Conservation (phyloP, 495 filamentous ascomycete genomes). For the Aspergillus panamensis region DNA sequence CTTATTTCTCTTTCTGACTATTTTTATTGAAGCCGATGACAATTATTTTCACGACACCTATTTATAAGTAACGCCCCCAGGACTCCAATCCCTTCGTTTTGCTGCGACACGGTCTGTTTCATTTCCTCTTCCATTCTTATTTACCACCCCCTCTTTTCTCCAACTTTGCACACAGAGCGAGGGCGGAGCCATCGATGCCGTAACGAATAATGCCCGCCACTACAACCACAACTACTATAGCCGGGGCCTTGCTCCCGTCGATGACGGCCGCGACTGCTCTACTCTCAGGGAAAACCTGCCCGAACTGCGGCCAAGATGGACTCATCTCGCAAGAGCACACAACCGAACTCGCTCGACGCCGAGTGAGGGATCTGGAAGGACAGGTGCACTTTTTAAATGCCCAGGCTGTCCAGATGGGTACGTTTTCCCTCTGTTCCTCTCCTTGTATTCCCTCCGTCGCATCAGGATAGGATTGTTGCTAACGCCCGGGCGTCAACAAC, state of each 20-base stretch:
- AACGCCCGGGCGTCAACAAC: conserved; percentile 9
- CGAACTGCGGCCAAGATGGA: conserved; percentile 46
- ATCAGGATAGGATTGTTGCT: conserved; percentile 1
- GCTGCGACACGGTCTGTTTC: conserved; percentile 15
- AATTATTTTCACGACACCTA: background rate
- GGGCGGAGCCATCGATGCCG: background rate
- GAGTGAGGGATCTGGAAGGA: conserved; percentile 76
- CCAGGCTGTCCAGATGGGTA: conserved; percentile 75
- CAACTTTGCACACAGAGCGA: background rate
- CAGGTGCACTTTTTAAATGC: conserved; percentile 70
- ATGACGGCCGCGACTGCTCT: conserved; percentile 30
- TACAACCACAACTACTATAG: conserved; percentile 36
- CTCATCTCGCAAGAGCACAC: conserved; percentile 27
- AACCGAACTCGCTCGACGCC: conserved; percentile 57
- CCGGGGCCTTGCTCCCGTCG: conserved; percentile 31
- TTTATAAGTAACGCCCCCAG: background rate
- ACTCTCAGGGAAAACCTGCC: conserved; percentile 38
- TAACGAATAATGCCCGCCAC: conserved; percentile 25
- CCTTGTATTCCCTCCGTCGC: background rate
- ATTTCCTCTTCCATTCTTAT: conserved; percentile 15
- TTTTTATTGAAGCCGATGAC: background rate
- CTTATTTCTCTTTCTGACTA: background rate
- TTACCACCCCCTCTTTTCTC: background rate
- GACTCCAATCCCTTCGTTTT: background rate
- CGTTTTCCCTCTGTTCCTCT: conserved; percentile 9